Evolutionary conservation across 805 yeast genomes (phyloP).

Genomic region (Saccharomycopsis sp.): DNA sequence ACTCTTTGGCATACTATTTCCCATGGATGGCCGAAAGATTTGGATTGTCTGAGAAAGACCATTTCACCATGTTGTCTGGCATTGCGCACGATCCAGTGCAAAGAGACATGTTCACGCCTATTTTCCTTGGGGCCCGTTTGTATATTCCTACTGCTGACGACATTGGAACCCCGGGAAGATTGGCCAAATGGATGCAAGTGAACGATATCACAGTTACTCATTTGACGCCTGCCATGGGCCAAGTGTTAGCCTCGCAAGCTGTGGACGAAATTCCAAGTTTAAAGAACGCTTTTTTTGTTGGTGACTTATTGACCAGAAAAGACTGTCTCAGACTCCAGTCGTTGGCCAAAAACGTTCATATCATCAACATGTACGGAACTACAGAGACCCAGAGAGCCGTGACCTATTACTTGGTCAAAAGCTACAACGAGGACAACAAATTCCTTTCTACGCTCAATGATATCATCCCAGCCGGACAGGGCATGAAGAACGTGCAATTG

Average conservation of each 20-base stretch:
- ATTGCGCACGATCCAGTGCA: conserved; percentile 99
- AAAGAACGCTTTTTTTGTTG: conserved; percentile 97
- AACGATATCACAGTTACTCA: conserved; percentile 94
- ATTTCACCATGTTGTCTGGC: conserved; percentile 95
- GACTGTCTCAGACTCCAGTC: conserved; percentile 92
- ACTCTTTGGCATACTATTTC: conserved; percentile 92
- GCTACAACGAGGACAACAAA: conserved; percentile 58
- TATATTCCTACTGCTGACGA: conserved; percentile 95
- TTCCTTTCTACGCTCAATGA: conserved; percentile 84
- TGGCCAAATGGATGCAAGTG: conserved; percentile 95
- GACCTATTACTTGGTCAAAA: conserved; percentile 82
- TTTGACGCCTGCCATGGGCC: conserved; percentile 99
- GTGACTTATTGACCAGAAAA: conserved; percentile 94
- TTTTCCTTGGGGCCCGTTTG: conserved; percentile 89
- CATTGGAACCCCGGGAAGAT: conserved; percentile 95
- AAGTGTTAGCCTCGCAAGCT: conserved; percentile 92
- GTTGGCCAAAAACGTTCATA: conserved; percentile 79
- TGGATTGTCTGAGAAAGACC: conserved; percentile 69
- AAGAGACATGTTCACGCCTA: conserved; percentile 97
- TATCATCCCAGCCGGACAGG: conserved; percentile 97
- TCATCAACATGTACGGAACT: conserved; percentile 98
- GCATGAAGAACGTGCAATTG: conserved; percentile 93
- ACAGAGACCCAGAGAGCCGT: conserved; percentile 99
- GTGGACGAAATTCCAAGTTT: conserved; percentile 74
- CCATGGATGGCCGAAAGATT: conserved; percentile 97